Base-by-base conservation (phyloP, 257 asterid genomes). In the Jacaranda copaia region DNA sequence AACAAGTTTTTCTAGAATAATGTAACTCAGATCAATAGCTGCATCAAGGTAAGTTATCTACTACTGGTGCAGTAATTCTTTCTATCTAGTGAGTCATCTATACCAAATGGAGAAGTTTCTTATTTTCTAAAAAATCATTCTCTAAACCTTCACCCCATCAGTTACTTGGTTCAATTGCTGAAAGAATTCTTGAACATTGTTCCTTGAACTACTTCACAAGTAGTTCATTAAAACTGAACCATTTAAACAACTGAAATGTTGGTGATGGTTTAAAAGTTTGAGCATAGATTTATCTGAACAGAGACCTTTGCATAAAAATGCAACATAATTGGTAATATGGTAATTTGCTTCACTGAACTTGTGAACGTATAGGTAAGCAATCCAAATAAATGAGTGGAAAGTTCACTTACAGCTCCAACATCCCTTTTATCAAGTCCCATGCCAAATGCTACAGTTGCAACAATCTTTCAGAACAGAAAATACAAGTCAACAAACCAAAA, bases 361-460 rank as follows among this genome's bases (percentile, higher is more conserved):
- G 49, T 46, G 36, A 64, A 19, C 49, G 70, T 66, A 35, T 52
- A 76, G 9, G 13, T 8, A 69, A 68, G 16, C 53, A 68, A 55
- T 39, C 45, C 56, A 60, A 58, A 75, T n/a, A 76, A 56, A 64
- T 72, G 59, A 69, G 67, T 16, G 53, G 70, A 63, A 63, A 46
- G 39, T 80, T 72, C 75, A 71, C 97, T 90, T 90, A 95, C 99
- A 72, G 98, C 99, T 80, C 96, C 98, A 85, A 95, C 89, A 70
- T 95, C 98, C 60, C 91, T 90, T 88, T 95, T 95, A 81, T 95
- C 94, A 78, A 95, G 98, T 70, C 99, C 99, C 99, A 95, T 93
- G 82, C 99, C 98, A 13, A 95, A 95, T 81, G 99, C 98, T 56
- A 95, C 99, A 38, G 99, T 95, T 75, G 99, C 99, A 81, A 95